Base-by-base conservation (phyloP, 2,329 filamentous ascomycete genomes). In the Berkeleyomyces basicola region DNA sequence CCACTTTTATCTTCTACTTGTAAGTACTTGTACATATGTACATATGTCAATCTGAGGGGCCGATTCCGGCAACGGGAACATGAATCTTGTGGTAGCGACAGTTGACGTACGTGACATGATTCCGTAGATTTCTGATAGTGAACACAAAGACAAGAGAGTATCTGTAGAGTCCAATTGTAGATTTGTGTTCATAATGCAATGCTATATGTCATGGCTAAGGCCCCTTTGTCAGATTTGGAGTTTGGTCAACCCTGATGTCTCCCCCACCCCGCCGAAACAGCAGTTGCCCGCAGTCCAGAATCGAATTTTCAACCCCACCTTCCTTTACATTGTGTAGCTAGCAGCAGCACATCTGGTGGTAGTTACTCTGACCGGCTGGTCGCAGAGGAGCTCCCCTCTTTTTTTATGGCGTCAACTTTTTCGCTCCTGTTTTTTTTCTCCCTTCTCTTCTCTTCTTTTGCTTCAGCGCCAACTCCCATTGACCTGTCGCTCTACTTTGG, bases 271-370 rank as follows among this genome's bases (percentile, higher is more conserved):
- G 53, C 59, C 55, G n/a, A 39, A 44, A 23, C 43, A 37, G 31
- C 11, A 58, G 44, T 43, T 59, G 16, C 57, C 44, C 58, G 53
- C 44, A 37, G 14, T 51, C 46, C 14, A 49, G 39, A 64, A 23
- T 37, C 44, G 39, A 61, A 40, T 61, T 64, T 64, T 64, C 46
- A 59, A 61, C 63, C 63, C 63, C 63, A 64, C 53, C 63, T 64
- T 64, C 53, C 63, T 64, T 64, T 59, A 7, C 40, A 9, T 47
- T 44, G 36, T 51, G 58, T 14, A 46, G 43, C 43, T n/a, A 46
- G 16, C 6, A 14, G 33, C 16, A 55, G 36, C 23, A 23, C 23
- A 23, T 23, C 23, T 23, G 23, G 23, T 23, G n/a, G 51, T 31
- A 55, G 39, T 36, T 55, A 37, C 51, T 55, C 51, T 55, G 14